Base-by-base conservation (phyloP, 2,329 filamentous ascomycete species). In the Escovopsis weberi region DNA sequence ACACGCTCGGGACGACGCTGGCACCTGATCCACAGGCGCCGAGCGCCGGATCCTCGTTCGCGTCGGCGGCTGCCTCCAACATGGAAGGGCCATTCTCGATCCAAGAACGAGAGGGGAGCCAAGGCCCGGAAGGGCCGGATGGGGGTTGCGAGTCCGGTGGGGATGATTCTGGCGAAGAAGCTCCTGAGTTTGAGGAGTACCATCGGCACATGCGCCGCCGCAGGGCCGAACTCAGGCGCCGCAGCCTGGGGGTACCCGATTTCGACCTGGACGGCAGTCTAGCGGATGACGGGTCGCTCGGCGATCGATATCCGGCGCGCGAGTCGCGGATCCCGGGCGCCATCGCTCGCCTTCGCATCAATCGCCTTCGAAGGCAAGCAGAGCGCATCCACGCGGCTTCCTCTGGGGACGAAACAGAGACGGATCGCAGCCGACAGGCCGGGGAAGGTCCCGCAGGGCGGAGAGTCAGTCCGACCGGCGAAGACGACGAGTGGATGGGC, bases 41-140 rank as follows among this genome's bases (percentile, higher is more conserved):
- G 1, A 93, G 83, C 51, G 75, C 78, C 2, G 78, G 83, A 28
- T 88, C 86, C 1, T 94, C 87, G 0, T 94, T 94, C 57, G 74
- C 80, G 0, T 88, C 84, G 9, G 70, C 70, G 8, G 47, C 53
- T 2, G 55, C 54, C 1, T 66, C 69, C 1, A 68, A 68, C 47
- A 63, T 56, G 42, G 59, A 62, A 2, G 62, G 58, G 1, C 55
- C 55, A 0, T 67, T 23, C 23, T 23, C 23, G 23, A 23, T 23
- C 4, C 23, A 23, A 23, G 23, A 23, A 23, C 23, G 23, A 23
- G 23, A 23, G 23, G 23, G 4, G 23, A 23, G 23, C 23, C 23
- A 23, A 6, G 23, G 23, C 23, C 23, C 55, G 4, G 64, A 63
- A 4, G 65, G 60, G 10, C 48, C 49, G 5, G 45, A 52, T 6